Conservation (phyloP, 108 stramenopile species). For the Aurantiochytrium sp. region DNA sequence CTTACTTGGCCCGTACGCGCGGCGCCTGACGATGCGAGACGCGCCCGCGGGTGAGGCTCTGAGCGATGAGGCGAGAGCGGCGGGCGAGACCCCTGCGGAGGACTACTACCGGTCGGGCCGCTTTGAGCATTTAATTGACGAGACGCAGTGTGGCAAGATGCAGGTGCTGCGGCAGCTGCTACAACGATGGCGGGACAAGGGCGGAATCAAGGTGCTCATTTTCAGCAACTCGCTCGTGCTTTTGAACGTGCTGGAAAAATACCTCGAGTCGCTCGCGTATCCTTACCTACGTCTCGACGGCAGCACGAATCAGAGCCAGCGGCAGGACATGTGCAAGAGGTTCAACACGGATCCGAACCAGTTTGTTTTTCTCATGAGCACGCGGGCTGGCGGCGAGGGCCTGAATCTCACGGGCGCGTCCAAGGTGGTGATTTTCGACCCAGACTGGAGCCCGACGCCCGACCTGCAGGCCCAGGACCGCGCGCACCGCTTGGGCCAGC, state of each 20-base stretch:
- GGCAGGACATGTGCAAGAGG: neutral
- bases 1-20: neutral
- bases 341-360: conserved; percentile 21
- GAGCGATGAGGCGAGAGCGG: too few species aligned
- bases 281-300: conserved; percentile 10
- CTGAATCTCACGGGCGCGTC: conserved; percentile 29
- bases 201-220: conserved; percentile 11
- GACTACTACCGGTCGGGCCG: neutral
- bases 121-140: neutral
- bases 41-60: too few species aligned
- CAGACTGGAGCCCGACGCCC: conserved; percentile 25
- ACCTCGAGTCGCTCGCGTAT: neutral
- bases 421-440: conserved; percentile 32
- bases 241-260: conserved; percentile 10
- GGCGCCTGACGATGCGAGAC: neutral
- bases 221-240: conserved; percentile 14
- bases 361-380: conserved; percentile 27
- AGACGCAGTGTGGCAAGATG: neutral
- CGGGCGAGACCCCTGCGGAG: neutral
- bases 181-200: conserved; percentile 13
- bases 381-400: conserved; percentile 29
- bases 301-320: neutral
- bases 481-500: conserved; percentile 56
- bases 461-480: conserved; percentile 54
- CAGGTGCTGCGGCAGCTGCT: neutral